Evolutionary conservation across 208 protist species (phyloP).

Genomic region (Crithidia sp.): DNA sequence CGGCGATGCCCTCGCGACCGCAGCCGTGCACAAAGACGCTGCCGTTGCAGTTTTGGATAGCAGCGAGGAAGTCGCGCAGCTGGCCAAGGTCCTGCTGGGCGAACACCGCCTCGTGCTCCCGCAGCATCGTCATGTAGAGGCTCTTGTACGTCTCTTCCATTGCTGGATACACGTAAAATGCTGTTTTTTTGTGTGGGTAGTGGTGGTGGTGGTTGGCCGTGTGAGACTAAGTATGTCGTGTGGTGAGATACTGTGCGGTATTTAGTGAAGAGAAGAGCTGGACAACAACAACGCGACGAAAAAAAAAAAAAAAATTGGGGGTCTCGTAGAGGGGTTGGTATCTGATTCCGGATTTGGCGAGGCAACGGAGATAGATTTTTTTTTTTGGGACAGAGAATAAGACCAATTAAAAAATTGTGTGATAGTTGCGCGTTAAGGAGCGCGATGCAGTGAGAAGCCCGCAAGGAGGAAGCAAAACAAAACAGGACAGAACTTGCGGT

Average conservation of each 20-base stretch:
- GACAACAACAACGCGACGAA: no score
- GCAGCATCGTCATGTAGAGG: slow-evolving; percentile 3
- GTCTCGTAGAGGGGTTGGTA: no score
- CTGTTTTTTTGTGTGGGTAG: neutral
- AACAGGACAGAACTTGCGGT: no score
- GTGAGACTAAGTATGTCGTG: neutral
- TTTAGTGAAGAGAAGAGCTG: no score
- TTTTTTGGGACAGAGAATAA: neutral
- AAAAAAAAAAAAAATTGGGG: no score
- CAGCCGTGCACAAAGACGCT: slow-evolving; percentile 14
- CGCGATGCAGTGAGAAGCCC: no score
- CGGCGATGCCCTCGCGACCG: slow-evolving; percentile 23
- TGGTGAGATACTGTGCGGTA: no score
- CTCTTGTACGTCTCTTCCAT: slow-evolving; percentile 19
- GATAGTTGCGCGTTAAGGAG: no score
- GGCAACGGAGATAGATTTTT: no score
- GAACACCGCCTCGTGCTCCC: slow-evolving; percentile 18
- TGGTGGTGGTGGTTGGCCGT: neutral
- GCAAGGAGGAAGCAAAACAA: no score
- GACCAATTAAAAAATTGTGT: no score
- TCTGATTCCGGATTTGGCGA: no score
- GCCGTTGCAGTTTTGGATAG: slow-evolving; percentile 11
- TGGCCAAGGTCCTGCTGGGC: slow-evolving; percentile 17
- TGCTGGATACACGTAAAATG: neutral
- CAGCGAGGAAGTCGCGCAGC: slow-evolving; percentile 14